Percentiles rank a stretch among this genome's conserved stretches.
These are phyloP conservation scores for Danielozyma ontarioensis DNA, from an alignment of 805 yeast species.

Conservation along the genomic window DNA sequence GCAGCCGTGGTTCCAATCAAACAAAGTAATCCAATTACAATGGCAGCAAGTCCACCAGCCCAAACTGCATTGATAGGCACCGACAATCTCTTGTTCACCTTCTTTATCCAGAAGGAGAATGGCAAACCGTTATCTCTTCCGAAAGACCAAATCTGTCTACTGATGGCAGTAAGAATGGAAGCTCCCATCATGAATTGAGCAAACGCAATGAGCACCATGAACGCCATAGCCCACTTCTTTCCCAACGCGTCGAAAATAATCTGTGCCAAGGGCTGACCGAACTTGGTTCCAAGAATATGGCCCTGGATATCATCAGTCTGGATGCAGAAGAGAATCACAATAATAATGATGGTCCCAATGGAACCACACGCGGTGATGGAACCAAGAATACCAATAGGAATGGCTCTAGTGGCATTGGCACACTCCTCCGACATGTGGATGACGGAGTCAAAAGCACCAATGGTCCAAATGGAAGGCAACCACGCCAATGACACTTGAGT, in stretches of 20 bases:
- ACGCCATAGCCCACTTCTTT: constrained; percentile 57
- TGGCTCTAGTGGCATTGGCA: constrained; percentile 53
- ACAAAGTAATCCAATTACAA: constrained; percentile 52
- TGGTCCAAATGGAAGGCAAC: constrained; percentile 72
- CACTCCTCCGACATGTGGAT: constrained; percentile 74
- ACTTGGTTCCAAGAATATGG: constrained; percentile 6
- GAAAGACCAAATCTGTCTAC: constrained; percentile 72
- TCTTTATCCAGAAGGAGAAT: constrained; percentile 42
- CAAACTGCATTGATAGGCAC: constrained; percentile 24
- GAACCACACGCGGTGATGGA: constrained; percentile 54
- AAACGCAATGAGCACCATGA: constrained; percentile 52
- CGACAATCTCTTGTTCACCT: constrained; percentile 18
- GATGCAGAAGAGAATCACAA: constrained; percentile 52
- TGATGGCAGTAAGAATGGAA: constrained; percentile 56
- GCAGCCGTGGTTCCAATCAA: constrained; percentile 56
- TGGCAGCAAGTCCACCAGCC: constrained; percentile 47
- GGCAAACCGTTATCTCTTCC: constrained; percentile 77
- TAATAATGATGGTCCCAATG: constrained; percentile 53
- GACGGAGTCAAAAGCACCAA: constrained; percentile 68
- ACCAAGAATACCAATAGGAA: constrained; percentile 60
- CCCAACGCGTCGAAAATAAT: constrained; percentile 60
- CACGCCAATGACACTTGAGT: constrained; percentile 46
- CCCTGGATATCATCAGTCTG: constrained; percentile 31
- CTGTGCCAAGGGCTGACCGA: constrained; percentile 63
- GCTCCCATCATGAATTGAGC: constrained; percentile 67